A percentile compares a stretch with the other conserved stretches of the same genome.
Conservation (phyloP, 495 filamentous ascomycete species). For the Cladorrhinum samala region DNA sequence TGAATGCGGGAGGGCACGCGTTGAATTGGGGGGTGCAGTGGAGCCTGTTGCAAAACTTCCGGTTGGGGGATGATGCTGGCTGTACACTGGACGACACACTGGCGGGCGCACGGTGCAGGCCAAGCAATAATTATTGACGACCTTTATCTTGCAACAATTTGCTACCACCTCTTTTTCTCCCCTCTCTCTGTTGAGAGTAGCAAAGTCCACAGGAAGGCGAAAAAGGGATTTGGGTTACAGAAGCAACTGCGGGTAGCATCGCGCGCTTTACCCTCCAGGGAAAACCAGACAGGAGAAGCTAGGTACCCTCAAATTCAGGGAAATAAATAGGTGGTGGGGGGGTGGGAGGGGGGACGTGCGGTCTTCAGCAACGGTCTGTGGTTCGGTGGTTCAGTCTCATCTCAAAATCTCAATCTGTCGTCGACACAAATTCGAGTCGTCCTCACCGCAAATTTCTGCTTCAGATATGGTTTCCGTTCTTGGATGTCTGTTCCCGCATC, state of each 20-base stretch:
- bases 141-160: too few species aligned
- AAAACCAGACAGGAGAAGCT: neutral
- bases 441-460: neutral
- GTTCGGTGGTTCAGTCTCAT: neutral
- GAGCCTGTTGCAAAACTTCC: conserved; percentile 23
- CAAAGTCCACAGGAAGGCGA: neutral
- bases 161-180: neutral
- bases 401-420: too few species aligned
- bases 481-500: neutral
- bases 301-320: too few species aligned
- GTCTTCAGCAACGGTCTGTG: neutral
- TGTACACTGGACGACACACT: too few species aligned
- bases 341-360: neutral
- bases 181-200: too few species aligned
- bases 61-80: conserved; percentile 9
- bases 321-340: neutral
- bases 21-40: conserved; percentile 9
- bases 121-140: too few species aligned
- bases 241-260: neutral
- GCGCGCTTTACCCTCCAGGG: neutral
- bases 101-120: neutral
- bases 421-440: too few species aligned
- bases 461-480: neutral
- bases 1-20: conserved; percentile 10
- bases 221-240: neutral